Percentiles rank a stretch among this genome's conserved stretches.
Conservation (phyloP, 192 early-diverging fungal species). For the Coemansia sp. region DNA sequence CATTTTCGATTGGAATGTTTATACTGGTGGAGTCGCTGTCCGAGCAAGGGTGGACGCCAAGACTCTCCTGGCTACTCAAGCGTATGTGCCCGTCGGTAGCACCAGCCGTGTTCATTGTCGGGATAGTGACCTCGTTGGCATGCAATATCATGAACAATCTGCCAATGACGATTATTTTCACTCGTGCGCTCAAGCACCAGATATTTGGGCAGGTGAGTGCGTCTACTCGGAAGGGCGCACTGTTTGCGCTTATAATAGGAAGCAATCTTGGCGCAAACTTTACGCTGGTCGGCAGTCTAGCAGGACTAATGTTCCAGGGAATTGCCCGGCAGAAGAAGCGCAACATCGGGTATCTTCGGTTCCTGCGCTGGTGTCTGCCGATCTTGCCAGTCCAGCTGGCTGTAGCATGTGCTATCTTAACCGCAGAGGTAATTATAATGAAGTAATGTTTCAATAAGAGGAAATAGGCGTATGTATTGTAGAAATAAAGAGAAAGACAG, state of each 20-base stretch:
- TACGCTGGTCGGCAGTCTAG: conserved; percentile 70
- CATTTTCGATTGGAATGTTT: conserved; percentile 86
- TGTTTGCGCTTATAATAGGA: conserved; percentile 75
- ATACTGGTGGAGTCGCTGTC: conserved; percentile 76
- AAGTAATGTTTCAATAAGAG: conserved; percentile 7
- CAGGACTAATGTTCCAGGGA: conserved; percentile 62
- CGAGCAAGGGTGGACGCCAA: conserved; percentile 65
- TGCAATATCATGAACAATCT: conserved; percentile 83
- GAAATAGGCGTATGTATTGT: not conserved
- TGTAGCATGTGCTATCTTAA: conserved; percentile 27
- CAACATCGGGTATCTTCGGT: conserved; percentile 31
- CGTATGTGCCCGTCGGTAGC: conserved; percentile 56
- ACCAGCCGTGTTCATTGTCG: conserved; percentile 63
- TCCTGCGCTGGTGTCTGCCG: conserved; percentile 36
- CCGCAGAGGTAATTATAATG: conserved; percentile 23
- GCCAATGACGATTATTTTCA: conserved; percentile 84
- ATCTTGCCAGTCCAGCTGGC: conserved; percentile 34
- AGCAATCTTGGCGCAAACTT: conserved; percentile 83
- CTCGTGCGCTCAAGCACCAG: conserved; percentile 66
- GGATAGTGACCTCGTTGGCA: conserved; percentile 62
- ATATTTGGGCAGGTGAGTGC: conserved; percentile 53
- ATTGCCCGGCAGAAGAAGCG: conserved; percentile 30
- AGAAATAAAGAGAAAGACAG: not conserved
- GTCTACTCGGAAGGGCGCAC: conserved; percentile 55
- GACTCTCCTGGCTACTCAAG: conserved; percentile 62